Conservation (phyloP, 768 basidiomycete species). For the Panaeolus cyanescens region DNA sequence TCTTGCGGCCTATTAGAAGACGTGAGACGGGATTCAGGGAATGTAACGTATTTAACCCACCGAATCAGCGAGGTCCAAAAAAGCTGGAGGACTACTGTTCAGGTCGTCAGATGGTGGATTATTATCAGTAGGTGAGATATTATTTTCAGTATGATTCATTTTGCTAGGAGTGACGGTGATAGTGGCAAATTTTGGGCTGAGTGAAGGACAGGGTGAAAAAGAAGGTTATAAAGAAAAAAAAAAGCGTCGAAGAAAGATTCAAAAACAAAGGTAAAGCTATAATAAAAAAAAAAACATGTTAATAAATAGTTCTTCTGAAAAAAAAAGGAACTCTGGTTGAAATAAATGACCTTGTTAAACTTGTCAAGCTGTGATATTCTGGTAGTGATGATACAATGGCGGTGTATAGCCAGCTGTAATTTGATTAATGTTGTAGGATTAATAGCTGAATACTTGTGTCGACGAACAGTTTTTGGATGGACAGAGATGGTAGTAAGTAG, state of each 20-base stretch:
- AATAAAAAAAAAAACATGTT: neutral
- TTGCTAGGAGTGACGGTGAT: slow-evolving; percentile 44
- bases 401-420: neutral
- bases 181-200: slow-evolving; percentile 44
- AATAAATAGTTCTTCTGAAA: neutral
- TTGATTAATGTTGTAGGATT: slow-evolving; percentile 14
- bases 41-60: slow-evolving; percentile 47
- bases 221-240: slow-evolving; percentile 25
- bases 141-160: slow-evolving; percentile 76
- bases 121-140: slow-evolving; percentile 76
- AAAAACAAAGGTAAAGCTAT: neutral
- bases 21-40: slow-evolving; percentile 17
- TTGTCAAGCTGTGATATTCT: slow-evolving; percentile 74
- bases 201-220: slow-evolving; percentile 60
- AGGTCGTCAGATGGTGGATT: slow-evolving; percentile 64
- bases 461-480: slow-evolving; percentile 50
- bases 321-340: neutral
- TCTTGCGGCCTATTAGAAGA: slow-evolving; percentile 65
- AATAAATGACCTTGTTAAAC: slow-evolving; percentile 59
- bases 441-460: slow-evolving; percentile 5
- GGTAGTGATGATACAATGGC: slow-evolving; percentile 80
- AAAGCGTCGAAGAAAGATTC: slow-evolving; percentile 5
- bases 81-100: slow-evolving; percentile 89
- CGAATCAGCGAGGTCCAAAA: slow-evolving; percentile 92
- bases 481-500: slow-evolving; percentile 32